phyloP scores from a whole-genome alignment of 228 moss, liverwort and hornwort species.

The Sphagnum fallax region DNA sequence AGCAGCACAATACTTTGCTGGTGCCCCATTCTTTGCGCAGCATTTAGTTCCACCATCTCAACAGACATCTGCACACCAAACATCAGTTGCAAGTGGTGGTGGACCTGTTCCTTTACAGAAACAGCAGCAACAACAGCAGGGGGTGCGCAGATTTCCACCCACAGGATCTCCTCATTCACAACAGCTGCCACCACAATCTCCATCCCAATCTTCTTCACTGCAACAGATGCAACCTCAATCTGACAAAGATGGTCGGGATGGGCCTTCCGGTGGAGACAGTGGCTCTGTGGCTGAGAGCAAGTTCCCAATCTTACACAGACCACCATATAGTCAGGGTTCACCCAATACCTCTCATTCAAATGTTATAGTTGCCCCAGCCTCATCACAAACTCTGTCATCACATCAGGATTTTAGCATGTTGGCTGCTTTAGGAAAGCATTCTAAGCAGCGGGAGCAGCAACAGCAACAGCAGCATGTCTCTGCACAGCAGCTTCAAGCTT shows the following conservation, averaged over 20 bases:
- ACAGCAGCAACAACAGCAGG: slow-evolving; percentile 22
- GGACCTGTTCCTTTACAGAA: slow-evolving; percentile 18
- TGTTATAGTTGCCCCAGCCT: slow-evolving; percentile 15
- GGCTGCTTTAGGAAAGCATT: slow-evolving; percentile 37
- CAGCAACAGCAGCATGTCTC: slow-evolving; percentile 11
- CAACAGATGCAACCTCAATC: slow-evolving; percentile 24
- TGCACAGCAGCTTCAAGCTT: slow-evolving; percentile 9
- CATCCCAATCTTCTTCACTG: slow-evolving; percentile 25
- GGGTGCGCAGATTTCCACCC: slow-evolving; percentile 34
- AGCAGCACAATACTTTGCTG: slow-evolving; percentile 31
- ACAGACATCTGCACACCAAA: slow-evolving; percentile 41
- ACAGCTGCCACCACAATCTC: slow-evolving; percentile 28
- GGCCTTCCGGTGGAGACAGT: slow-evolving; percentile 23
- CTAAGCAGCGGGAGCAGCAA: slow-evolving; percentile 20
- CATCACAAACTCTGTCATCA: slow-evolving; percentile 6
- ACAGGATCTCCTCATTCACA: slow-evolving; percentile 26
- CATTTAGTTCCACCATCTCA: slow-evolving; percentile 54
- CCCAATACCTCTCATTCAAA: slow-evolving; percentile 7
- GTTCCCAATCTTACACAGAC: slow-evolving; percentile 27
- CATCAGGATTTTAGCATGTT: slow-evolving; percentile 25
- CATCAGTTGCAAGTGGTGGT: slow-evolving; percentile 18
- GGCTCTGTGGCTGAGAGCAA: slow-evolving; percentile 57
- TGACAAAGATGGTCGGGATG: slow-evolving; percentile 25
- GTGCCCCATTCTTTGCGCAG: slow-evolving; percentile 55
- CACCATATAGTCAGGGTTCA: slow-evolving; percentile 21